These are phyloP conservation scores for Blastomyces percursus DNA, from an alignment of 2,329 filamentous ascomycete genomes.

Conservation along the genomic window DNA sequence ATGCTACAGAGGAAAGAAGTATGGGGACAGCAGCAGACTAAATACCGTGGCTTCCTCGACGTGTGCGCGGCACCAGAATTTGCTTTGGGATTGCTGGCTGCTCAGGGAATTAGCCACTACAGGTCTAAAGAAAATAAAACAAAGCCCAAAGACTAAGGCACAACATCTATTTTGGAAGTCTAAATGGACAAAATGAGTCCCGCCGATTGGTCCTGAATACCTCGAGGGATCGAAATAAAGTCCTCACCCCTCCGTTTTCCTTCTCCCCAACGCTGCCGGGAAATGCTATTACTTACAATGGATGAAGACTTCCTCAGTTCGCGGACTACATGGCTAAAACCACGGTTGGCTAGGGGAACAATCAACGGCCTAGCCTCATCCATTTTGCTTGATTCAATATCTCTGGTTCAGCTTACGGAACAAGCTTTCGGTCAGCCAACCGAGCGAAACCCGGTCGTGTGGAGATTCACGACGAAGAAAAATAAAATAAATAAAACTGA, in stretches of 20 bases:
- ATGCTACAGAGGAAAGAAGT: neutral
- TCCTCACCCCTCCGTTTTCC: neutral
- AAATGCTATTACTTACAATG: slow-evolving; percentile 3
- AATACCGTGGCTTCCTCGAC: slow-evolving; percentile 6
- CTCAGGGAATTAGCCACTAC: neutral
- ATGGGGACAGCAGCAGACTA: neutral
- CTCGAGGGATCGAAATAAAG: neutral
- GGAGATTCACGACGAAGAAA: too few relatives aligned
- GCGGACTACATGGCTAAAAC: neutral
- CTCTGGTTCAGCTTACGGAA: neutral
- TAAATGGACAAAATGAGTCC: neutral
- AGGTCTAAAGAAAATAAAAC: neutral
- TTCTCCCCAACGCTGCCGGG: neutral
- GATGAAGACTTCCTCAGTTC: slow-evolving; percentile 6
- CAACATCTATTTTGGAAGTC: neutral
- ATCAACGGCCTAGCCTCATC: neutral
- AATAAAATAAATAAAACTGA: neutral
- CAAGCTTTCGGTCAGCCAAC: neutral
- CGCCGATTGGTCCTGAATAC: neutral
- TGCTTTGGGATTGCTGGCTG: slow-evolving; percentile 5
- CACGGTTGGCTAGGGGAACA: neutral
- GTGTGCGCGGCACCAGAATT: slow-evolving; percentile 1
- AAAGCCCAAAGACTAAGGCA: neutral
- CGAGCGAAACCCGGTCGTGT: neutral
- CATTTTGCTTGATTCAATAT: neutral